Evolutionary conservation across 116 monocot genomes (phyloP), one percentile per base, ranked within the genome.

Genomic region (Trichopus zeylanicus): DNA sequence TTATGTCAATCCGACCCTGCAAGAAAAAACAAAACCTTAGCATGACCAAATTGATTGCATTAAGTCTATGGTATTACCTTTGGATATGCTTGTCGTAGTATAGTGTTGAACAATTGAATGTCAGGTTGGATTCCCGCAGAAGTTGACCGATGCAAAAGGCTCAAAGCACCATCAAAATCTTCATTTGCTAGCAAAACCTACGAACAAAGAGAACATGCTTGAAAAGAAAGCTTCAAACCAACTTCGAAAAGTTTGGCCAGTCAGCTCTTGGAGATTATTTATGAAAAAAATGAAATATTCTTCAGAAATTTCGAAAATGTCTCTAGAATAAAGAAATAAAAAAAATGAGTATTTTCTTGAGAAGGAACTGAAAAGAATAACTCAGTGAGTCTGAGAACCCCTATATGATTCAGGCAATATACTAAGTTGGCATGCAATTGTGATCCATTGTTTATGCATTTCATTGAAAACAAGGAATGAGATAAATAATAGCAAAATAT

Each of bases 1-100:
- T 59, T 22, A 99, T 61, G 59, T 86, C 66, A 47, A 99, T 65
- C 58, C 53, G 76, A 24, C 78, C 76, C 98, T 99, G 87, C 51
- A 27, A 63, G 69, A 33, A 62, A 9, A 47, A 33, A 23, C 51
- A 3, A 21, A 61, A 55, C 33, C n/a, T 4, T 57, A 48, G 33
- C 3, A 15, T 22, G 12, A n/a, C n/a, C n/a, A 35, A 38, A 42
- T 13, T 42, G 42, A 42, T 42, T 13, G 13, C n/a, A 7, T 15
- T 15, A 13, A 42, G n/a, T n/a, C 26, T 30, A 30, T 51, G 23
- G 8, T 21, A 32, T 28, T 67, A 87, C 92, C 78, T 85, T 85
- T 7, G 25, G 0, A 60, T 35, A 73, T 69, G 99, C 92, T 73
- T 70, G 73, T 69, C 56, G 15, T 22, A 99, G 77, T 27, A 91